Conservation (phyloP, 305 asterid genomes). For the Lippia alba region DNA sequence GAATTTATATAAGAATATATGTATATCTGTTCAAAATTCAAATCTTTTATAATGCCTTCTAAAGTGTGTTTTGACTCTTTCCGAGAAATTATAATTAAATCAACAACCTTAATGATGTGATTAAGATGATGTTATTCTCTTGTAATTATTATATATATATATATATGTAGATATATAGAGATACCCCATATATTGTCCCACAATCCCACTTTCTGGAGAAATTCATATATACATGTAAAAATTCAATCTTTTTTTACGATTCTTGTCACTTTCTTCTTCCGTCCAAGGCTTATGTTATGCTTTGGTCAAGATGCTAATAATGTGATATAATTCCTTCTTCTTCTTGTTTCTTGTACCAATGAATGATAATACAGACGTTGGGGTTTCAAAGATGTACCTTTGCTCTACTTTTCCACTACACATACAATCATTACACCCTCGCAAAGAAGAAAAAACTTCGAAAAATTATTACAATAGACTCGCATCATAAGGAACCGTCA, state of each 20-base stretch:
- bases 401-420: slow-evolving; percentile 46
- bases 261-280: not conserved
- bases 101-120: slow-evolving; percentile 4
- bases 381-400: slow-evolving; percentile 30
- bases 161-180: not conserved
- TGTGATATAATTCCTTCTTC: slow-evolving; percentile 26
- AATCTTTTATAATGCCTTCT: not conserved
- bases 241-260: slow-evolving; percentile 9
- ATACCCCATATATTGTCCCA: not conserved
- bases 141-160: not conserved
- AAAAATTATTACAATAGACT: not conserved
- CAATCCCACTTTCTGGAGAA: not conserved
- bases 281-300: not conserved
- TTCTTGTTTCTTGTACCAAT: slow-evolving; percentile 37
- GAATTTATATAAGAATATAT: no score
- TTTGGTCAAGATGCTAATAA: slow-evolving; percentile 42
- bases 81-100: not conserved
- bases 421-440: slow-evolving; percentile 39
- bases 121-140: slow-evolving; percentile 10
- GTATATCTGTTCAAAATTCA: no score
- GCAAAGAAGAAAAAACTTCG: not conserved
- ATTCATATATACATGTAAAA: not conserved
- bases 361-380: slow-evolving; percentile 28
- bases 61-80: slow-evolving; percentile 16
- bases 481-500: not conserved